These are phyloP conservation scores for Backusella psychrophila DNA, from an alignment of 192 early-diverging fungal genomes.

Conservation along the genomic window DNA sequence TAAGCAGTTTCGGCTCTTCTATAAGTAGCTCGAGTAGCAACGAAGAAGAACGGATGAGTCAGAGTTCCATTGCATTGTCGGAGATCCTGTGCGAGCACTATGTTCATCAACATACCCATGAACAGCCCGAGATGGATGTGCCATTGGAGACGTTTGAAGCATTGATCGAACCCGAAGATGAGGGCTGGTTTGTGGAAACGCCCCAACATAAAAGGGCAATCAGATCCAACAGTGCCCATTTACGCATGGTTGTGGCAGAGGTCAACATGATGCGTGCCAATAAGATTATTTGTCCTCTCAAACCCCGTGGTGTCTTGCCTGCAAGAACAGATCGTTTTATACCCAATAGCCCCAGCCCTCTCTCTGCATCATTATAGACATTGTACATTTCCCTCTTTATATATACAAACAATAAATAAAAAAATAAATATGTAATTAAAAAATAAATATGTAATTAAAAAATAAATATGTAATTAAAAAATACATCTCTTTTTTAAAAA, in stretches of 20 bases:
- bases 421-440: too few species aligned
- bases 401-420: too few species aligned
- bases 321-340: conserved; percentile 40
- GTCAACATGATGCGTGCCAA: conserved; percentile 51
- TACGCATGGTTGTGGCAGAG: conserved; percentile 50
- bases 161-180: background rate
- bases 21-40: background rate
- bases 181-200: background rate
- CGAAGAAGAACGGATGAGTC: background rate
- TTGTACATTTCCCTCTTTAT: background rate
- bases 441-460: too few species aligned
- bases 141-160: conserved; percentile 16
- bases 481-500: too few species aligned
- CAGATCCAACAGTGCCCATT: conserved; percentile 43
- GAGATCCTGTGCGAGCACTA: conserved; percentile 15
- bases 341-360: conserved; percentile 9
- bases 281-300: conserved; percentile 45
- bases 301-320: conserved; percentile 41
- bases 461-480: too few species aligned
- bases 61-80: conserved; percentile 7
- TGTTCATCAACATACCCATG: background rate
- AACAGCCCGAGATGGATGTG: background rate
- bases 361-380: conserved; percentile 2
- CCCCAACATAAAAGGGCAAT: conserved; percentile 26
- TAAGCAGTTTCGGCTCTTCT: background rate